Evolutionary conservation across 2,329 filamentous ascomycete species (phyloP).

Genomic region (Microdochium paspali): DNA sequence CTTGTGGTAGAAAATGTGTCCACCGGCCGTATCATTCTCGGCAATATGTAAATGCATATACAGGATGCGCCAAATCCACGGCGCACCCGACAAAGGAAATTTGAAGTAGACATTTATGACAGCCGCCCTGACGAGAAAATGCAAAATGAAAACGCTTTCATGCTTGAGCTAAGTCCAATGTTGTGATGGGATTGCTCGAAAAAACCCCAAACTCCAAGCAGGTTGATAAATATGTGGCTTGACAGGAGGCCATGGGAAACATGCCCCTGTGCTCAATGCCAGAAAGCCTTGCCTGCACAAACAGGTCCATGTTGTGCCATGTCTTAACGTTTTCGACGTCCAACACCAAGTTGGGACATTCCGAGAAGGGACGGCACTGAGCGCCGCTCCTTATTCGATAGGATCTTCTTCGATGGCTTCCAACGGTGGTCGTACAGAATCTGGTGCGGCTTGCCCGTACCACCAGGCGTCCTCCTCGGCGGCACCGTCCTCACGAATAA

Average conservation of each 20-base stretch:
- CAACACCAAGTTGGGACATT: no score
- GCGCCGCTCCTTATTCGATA: constrained; percentile 18
- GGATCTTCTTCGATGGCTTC: constrained; percentile 44
- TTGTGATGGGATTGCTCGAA: neutral
- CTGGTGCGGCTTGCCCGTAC: constrained; percentile 44
- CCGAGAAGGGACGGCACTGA: no score
- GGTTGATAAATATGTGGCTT: neutral
- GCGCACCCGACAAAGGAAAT: neutral
- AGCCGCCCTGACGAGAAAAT: neutral
- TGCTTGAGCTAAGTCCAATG: neutral
- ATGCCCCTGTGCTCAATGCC: neutral
- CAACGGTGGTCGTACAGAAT: constrained; percentile 41
- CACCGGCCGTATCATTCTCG: neutral
- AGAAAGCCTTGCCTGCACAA: neutral
- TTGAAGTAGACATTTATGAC: neutral
- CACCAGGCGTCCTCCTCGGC: constrained; percentile 54
- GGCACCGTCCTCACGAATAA: constrained; percentile 53
- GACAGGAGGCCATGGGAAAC: neutral
- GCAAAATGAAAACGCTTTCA: neutral
- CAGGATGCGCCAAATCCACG: neutral
- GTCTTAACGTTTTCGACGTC: neutral
- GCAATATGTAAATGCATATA: neutral
- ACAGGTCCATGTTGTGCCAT: neutral
- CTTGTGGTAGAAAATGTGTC: neutral
- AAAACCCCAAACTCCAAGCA: neutral